phyloP scores from a whole-genome alignment of 2,329 filamentous ascomycete species.

The Cyphellophora attinorum region DNA sequence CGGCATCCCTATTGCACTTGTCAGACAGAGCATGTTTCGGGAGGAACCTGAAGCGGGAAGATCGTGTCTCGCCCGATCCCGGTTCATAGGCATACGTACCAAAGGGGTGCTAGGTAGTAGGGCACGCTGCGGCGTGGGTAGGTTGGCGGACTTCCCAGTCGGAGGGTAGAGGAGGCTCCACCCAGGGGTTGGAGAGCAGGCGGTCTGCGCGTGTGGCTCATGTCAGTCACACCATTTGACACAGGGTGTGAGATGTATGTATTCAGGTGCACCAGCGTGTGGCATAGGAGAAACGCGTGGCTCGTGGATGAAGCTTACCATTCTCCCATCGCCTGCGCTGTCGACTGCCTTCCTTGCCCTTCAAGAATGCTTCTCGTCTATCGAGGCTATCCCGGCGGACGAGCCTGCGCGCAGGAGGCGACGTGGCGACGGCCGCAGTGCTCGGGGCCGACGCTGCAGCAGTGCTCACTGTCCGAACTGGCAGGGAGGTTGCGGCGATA shows the following conservation, averaged over 20 bases:
- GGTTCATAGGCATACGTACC: too few species aligned
- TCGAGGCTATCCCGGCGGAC: constrained; percentile 53
- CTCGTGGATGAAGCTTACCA: constrained; percentile 43
- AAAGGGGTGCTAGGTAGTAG: constrained; percentile 79
- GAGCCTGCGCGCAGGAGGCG: constrained; percentile 42
- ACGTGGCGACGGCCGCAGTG: too few species aligned
- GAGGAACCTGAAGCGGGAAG: too few species aligned
- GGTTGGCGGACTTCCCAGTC: constrained; percentile 78
- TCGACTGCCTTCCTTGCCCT: constrained; percentile 83
- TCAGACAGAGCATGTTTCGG: too few species aligned
- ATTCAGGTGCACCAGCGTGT: neutral
- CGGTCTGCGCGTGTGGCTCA: constrained; percentile 51
- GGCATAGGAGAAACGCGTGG: neutral
- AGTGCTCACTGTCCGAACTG: too few species aligned
- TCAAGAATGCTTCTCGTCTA: constrained; percentile 65
- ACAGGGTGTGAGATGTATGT: neutral
- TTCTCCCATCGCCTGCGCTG: constrained; percentile 92
- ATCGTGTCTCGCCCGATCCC: too few species aligned
- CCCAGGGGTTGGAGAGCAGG: constrained; percentile 77
- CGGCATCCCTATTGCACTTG: too few species aligned
- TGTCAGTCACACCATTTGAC: too few species aligned
- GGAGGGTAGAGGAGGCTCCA: constrained; percentile 65
- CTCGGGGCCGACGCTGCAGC: too few species aligned
- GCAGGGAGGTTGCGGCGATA: too few species aligned
- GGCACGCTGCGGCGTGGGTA: constrained; percentile 66